Evolutionary conservation across 805 yeast genomes (phyloP).

Genomic region (Candida silvatica): DNA sequence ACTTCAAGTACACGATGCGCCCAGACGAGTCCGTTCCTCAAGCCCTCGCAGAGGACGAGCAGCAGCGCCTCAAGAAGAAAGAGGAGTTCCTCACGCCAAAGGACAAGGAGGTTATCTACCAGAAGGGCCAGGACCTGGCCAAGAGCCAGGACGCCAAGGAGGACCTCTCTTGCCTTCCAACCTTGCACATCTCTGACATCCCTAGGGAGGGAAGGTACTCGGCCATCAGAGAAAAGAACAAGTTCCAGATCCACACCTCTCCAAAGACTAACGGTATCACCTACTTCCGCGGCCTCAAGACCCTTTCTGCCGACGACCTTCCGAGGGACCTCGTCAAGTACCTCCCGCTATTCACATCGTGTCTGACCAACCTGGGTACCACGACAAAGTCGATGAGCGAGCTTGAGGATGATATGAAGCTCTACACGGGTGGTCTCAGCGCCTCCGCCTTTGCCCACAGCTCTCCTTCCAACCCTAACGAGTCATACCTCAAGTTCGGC

Average conservation of each 20-base stretch:
- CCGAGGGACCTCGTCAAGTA: constrained; percentile 60
- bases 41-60: constrained; percentile 47
- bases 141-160: constrained; percentile 58
- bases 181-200: constrained; percentile 68
- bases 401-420: constrained; percentile 76
- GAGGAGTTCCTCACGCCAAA: constrained; percentile 36
- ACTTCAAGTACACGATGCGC: constrained; percentile 66
- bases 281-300: constrained; percentile 62
- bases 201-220: constrained; percentile 41
- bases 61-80: constrained; percentile 35
- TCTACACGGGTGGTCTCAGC: constrained; percentile 77
- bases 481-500: constrained; percentile 45
- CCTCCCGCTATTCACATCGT: constrained; percentile 68
- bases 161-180: constrained; percentile 74
- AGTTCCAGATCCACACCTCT: constrained; percentile 22
- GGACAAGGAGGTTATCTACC: constrained; percentile 49
- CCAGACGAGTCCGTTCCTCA: constrained; percentile 55
- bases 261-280: constrained; percentile 68
- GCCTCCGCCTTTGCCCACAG: constrained; percentile 51
- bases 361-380: constrained; percentile 87
- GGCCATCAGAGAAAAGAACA: constrained; percentile 22
- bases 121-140: constrained; percentile 52
- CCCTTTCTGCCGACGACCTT: constrained; percentile 38
- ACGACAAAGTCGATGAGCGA: constrained; percentile 58
- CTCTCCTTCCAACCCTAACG: constrained; percentile 39